Evolutionary conservation across 2,329 filamentous ascomycete species (phyloP), one percentile per base, ranked within the genome.

Genomic region (Fusarium sp.): DNA sequence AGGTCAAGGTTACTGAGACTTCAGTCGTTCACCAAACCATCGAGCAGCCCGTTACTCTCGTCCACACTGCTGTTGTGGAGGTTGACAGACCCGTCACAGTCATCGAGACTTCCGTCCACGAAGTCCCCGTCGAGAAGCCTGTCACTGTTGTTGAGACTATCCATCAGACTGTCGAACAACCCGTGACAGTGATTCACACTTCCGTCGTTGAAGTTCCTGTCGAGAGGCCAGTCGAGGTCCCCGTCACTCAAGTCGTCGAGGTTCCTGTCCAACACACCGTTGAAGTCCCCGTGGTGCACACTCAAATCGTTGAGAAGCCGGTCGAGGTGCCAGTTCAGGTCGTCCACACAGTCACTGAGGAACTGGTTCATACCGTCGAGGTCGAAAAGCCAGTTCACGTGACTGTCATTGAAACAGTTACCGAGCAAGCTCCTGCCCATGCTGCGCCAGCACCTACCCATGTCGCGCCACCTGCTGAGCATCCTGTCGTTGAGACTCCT

Each of bases 21-120:
- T 58, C 59, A 12, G 64, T 58, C 8, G 48, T 68, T 2, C 58
- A 68, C 5, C 56, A 69, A 16, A 49, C 59, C 4, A 7, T 69
- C 5, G 65, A 69, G 3, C 22, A 43, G 6, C 66, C 65, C 0
- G 66, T 70, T 0, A 69, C 67, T 0, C 45, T 69, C 9, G 38
- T 69, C 7, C 66, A 69, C 6, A 69, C 66, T 9, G 13, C 66
- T 2, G n/a, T 65, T 8, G 57, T 63, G 48, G 62, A 66, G 24
- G 27, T 43, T 18, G 3, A 53, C 41, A 18, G 30, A 54, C 60
- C 43, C 3, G 53, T 66, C 15, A 69, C 56, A 3, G 51, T 69
- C 1, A 30, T 69, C 3, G 41, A 69, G 2, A 69, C 65, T 2
- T 25, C 54, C 5, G 40, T 58, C 0, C 59, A 65, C 4, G 48